Base-by-base conservation (phyloP, 2,329 filamentous ascomycete species). In the Clarireedia monteithiana region DNA sequence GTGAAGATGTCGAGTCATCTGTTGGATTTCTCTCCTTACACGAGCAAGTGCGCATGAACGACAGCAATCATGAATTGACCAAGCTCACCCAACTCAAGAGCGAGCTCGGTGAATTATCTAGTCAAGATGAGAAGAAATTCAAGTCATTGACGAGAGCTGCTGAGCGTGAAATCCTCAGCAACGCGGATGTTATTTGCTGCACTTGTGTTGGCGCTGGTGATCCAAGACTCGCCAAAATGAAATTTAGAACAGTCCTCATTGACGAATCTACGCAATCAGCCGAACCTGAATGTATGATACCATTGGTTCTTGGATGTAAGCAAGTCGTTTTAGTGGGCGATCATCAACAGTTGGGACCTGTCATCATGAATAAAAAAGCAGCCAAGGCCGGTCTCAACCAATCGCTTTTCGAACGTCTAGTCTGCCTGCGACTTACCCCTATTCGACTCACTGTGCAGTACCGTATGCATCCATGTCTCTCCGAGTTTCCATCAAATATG, bases 301-400 rank as follows among this genome's bases (percentile, higher is more conserved):
- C 94, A 17, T 77, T 99, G 42, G 92, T 99, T 34, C 80, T 99
- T 23, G 94, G 94, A 50, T 99, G 94, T 78, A 99, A 99, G 75
- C 94, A 99, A 72, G 91, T 96, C 50, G 94, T 99, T n/a, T 81
- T 99, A 38, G 94, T 99, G 44, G 94, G 94, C 69, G 94, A 99
- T 69, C 94, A 99, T 73, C 95, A 97, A 72, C 94, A 99, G 71
- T 83, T 99, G 62, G 94, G 94, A 0, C 94, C 94, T 1, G 94
- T 99, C 66, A 97, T 99, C 69, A 99, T 99, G 92, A 99, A 99
- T 80, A 99, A 99, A 80, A 97, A 97, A 74, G 94, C 94, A 14
- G 94, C 94, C 59, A 97, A 97, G 74, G 94, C 94, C 55, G 94
- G 94, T 59, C 79, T 99, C 15, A 96, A 97, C 73, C 94, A 97